phyloP scores from a whole-genome alignment of 2,329 filamentous ascomycete species.

The Cladosporium sp. region DNA sequence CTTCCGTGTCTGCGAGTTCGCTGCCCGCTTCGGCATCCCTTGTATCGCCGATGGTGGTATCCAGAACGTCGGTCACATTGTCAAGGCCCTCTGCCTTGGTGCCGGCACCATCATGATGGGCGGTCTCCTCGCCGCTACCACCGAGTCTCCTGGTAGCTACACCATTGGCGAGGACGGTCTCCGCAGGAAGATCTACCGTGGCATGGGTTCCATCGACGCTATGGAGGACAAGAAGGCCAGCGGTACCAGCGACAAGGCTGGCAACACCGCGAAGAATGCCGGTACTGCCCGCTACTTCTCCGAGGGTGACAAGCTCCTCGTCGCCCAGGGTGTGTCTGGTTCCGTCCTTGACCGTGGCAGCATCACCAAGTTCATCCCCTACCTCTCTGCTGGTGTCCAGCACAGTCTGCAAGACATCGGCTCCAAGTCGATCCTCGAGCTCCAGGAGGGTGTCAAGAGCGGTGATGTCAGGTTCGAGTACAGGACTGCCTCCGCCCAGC shows the following conservation, averaged over 20 bases:
- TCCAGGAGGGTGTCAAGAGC: slow-evolving; percentile 72
- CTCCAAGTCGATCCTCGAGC: slow-evolving; percentile 72
- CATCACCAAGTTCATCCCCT: slow-evolving; percentile 92
- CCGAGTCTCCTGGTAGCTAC: slow-evolving; percentile 94
- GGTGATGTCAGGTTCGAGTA: slow-evolving; percentile 89
- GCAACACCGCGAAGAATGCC: slow-evolving; percentile 94
- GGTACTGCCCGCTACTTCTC: slow-evolving; percentile 98
- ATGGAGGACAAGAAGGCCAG: slow-evolving; percentile 99
- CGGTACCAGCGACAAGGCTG: slow-evolving; percentile 68
- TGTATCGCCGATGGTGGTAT: slow-evolving; percentile 98
- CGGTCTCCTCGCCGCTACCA: slow-evolving; percentile 92
- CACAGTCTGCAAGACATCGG: slow-evolving; percentile 97
- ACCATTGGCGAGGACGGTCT: slow-evolving; percentile 96
- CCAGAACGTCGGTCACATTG: slow-evolving; percentile 98
- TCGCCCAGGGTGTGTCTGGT: slow-evolving; percentile 94
- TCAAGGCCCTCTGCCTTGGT: slow-evolving; percentile 94
- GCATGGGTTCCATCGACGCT: slow-evolving; percentile 97
- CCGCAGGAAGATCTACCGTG: slow-evolving; percentile 98
- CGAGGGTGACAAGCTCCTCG: slow-evolving; percentile 89
- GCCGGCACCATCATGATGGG: slow-evolving; percentile 99
- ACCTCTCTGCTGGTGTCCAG: slow-evolving; percentile 92
- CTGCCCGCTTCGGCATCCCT: slow-evolving; percentile 89
- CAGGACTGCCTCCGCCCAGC: slow-evolving; percentile 87
- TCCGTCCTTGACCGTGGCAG: slow-evolving; percentile 79
- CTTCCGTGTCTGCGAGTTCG: slow-evolving; percentile 84